phyloP scores from a whole-genome alignment of 2,329 filamentous ascomycete genomes.

The Talaromyces sp. region DNA sequence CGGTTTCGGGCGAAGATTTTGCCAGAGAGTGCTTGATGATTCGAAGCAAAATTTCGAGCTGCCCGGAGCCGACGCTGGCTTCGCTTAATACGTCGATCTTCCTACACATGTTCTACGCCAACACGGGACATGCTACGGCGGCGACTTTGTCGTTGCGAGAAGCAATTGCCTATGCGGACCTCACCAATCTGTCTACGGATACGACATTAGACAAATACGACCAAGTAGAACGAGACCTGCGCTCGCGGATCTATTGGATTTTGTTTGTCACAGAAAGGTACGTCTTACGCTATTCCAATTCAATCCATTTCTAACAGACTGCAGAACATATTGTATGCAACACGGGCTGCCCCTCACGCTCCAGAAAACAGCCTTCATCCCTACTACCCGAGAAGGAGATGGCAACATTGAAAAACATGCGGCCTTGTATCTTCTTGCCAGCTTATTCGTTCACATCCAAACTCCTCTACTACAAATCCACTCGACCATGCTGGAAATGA shows the following conservation, averaged over 20 bases:
- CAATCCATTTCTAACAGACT: neutral
- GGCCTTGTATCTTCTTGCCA: neutral
- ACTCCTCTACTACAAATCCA: neutral
- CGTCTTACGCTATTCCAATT: neutral
- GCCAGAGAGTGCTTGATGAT: constrained; percentile 4
- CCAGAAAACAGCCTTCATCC: constrained; percentile 5
- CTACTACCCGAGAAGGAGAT: neutral
- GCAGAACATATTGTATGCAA: constrained; percentile 5
- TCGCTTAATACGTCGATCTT: constrained; percentile 12
- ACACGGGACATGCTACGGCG: constrained; percentile 12
- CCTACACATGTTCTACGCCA: constrained; percentile 15
- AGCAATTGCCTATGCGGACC: constrained; percentile 8
- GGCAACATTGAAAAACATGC: neutral
- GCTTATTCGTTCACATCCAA: neutral
- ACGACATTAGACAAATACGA: neutral
- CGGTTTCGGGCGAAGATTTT: constrained; percentile 2
- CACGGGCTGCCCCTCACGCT: constrained; percentile 5
- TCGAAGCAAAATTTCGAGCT: constrained; percentile 2
- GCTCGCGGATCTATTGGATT: constrained; percentile 7
- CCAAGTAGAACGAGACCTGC: constrained; percentile 3
- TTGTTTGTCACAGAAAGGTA: constrained; percentile 9
- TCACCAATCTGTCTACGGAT: constrained; percentile 3
- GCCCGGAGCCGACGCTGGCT: neutral
- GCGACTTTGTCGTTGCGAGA: constrained; percentile 14
- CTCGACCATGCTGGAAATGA: neutral